Percentiles rank a stretch among this genome's conserved stretches.
phyloP scores from a whole-genome alignment of 768 basidiomycete genomes.

The Cyclocybe aegerita region DNA sequence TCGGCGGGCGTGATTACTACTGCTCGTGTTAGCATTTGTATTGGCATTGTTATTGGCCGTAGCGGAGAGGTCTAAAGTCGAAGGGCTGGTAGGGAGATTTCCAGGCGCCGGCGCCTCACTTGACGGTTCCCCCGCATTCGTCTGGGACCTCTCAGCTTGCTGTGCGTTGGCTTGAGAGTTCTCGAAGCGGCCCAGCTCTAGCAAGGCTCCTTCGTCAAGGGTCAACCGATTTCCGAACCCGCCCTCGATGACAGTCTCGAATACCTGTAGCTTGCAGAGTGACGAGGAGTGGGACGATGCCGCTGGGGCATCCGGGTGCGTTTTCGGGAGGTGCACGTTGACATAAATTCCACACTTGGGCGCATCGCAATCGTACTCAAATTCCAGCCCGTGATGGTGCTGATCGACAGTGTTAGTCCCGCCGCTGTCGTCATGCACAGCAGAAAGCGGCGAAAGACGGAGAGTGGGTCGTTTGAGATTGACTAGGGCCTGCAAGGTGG shows the following conservation, averaged over 20 bases:
- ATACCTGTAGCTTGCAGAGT: conserved; percentile 53
- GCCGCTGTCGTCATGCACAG: conserved; percentile 42
- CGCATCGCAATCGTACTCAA: conserved; percentile 90
- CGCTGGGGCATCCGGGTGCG: conserved; percentile 53
- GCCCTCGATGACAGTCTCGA: conserved; percentile 69
- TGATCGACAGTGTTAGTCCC: conserved; percentile 29
- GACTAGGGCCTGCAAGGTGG: conserved; percentile 90
- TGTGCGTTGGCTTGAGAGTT: conserved; percentile 22
- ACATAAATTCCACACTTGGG: conserved; percentile 82
- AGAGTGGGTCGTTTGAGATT: conserved; percentile 92
- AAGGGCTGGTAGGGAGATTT: conserved; percentile 6
- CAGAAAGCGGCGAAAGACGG: conserved; percentile 64
- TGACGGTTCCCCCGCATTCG: too few species aligned
- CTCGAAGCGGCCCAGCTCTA: conserved; percentile 82
- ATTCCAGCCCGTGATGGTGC: conserved; percentile 74
- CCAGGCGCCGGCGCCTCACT: conserved; percentile 12
- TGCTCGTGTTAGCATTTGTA: not conserved
- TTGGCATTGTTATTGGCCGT: not conserved
- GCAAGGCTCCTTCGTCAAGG: conserved; percentile 72
- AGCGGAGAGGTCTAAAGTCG: conserved; percentile 7
- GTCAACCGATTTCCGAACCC: conserved; percentile 78
- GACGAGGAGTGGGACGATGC: conserved; percentile 28
- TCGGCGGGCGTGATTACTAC: conserved; percentile 26
- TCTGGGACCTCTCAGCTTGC: too few species aligned
- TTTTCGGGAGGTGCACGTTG: conserved; percentile 67